Percentiles rank a stretch among this genome's conserved stretches.
These are phyloP conservation scores for Coffea eugenioides DNA, from an alignment of 257 asterid genomes.

Conservation along the genomic window DNA sequence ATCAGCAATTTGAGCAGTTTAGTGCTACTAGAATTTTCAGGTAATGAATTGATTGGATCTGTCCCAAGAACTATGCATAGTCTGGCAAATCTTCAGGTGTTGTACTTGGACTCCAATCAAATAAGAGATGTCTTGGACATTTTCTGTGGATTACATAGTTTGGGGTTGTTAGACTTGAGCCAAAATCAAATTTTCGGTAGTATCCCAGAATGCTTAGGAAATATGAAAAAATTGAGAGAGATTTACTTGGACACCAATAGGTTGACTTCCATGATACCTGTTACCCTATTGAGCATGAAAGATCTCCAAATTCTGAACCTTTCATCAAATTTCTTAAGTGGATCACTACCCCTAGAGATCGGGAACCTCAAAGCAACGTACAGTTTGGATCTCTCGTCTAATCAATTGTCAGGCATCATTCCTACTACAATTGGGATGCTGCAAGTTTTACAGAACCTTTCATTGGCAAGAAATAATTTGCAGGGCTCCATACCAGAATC, in stretches of 20 bases:
- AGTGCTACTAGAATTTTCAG: neutral
- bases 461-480: no score
- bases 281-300: neutral
- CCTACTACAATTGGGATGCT: no score
- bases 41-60: conserved; percentile 7
- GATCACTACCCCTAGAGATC: neutral
- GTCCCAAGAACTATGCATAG: conserved; percentile 5
- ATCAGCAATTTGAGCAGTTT: conserved; percentile 33
- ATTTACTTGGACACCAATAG: conserved; percentile 18
- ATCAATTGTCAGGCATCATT: no score
- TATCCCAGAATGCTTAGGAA: conserved; percentile 33
- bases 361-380: conserved; percentile 7
- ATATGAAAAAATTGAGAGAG: conserved; percentile 6
- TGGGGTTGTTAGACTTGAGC: conserved; percentile 6
- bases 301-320: conserved; percentile 1
- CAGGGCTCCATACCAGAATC: no score
- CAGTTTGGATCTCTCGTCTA: no score
- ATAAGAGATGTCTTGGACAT: conserved; percentile 7
- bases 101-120: neutral
- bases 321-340: neutral
- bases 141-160: conserved; percentile 15
- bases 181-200: conserved; percentile 20
- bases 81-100: neutral
- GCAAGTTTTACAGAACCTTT: no score
- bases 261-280: conserved; percentile 24